Conservation (phyloP, 176 grass and related monocot genomes). For the bread wheat (Triticum aestivum) region DNA sequence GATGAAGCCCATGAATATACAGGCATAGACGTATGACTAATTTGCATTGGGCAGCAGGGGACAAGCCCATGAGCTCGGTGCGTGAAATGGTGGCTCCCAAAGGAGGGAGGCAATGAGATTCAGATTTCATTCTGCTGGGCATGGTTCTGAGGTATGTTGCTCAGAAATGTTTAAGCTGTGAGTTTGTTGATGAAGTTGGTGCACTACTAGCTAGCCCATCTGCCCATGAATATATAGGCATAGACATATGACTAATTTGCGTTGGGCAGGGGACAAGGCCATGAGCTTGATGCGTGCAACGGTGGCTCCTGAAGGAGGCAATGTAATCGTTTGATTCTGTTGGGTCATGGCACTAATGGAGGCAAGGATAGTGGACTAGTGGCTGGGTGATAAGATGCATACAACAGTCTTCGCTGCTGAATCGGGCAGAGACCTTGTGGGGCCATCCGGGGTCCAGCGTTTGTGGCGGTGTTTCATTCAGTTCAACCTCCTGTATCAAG, state of each 20-base stretch:
- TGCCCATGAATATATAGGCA: conserved; percentile 3
- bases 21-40: not conserved
- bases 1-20: conserved; percentile 8
- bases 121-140: no score
- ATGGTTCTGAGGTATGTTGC: not conserved
- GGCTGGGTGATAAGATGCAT: conserved; percentile 16
- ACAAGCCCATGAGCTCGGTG: conserved; percentile 37
- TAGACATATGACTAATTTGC: conserved; percentile 1
- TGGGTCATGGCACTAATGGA: conserved; percentile 1
- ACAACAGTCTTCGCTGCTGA: not conserved
- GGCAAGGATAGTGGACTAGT: not conserved
- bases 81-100: not conserved
- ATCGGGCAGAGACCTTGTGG: not conserved
- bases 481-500: not conserved
- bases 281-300: conserved; percentile 20
- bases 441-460: not conserved
- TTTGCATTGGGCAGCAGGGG: conserved; percentile 26
- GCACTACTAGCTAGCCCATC: not conserved
- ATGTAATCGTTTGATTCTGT: not conserved
- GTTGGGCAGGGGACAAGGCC: conserved; percentile 37
- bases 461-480: not conserved
- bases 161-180: conserved; percentile 20
- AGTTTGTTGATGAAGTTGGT: not conserved
- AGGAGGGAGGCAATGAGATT: no score
- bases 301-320: not conserved